Percentiles rank a stretch among this genome's conserved stretches.
Evolutionary conservation across 352 stramenopile genomes (phyloP).

Genomic region (Phytophthora cryptogea): DNA sequence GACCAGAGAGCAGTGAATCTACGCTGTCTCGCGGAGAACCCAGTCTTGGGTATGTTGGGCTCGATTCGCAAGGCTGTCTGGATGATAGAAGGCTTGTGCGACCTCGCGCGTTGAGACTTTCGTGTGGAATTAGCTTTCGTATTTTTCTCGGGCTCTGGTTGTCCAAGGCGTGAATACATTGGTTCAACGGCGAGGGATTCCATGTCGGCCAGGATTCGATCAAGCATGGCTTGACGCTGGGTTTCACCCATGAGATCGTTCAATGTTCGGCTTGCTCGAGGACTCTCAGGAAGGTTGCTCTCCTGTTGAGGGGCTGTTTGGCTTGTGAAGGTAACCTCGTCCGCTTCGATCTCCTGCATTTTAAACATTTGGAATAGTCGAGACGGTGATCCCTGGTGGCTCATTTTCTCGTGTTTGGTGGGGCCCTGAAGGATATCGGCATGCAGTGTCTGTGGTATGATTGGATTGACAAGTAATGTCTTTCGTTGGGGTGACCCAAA

Average conservation of each 20-base stretch:
- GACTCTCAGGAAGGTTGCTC: slow-evolving; percentile 16
- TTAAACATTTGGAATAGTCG: slow-evolving; percentile 34
- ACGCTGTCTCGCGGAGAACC: slow-evolving; percentile 40
- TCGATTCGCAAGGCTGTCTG: slow-evolving; percentile 17
- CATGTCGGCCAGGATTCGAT: slow-evolving; percentile 72
- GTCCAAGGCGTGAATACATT: slow-evolving; percentile 31
- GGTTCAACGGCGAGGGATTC: slow-evolving; percentile 45
- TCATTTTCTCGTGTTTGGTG: neutral
- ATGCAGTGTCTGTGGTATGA: neutral
- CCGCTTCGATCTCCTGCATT: slow-evolving; percentile 14
- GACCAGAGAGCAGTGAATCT: slow-evolving; percentile 40
- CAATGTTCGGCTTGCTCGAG: slow-evolving; percentile 29
- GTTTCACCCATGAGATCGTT: slow-evolving; percentile 66
- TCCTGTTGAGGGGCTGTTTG: slow-evolving; percentile 6
- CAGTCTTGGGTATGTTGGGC: neutral
- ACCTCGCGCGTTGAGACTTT: slow-evolving; percentile 2
- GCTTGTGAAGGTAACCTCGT: neutral
- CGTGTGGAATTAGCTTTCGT: slow-evolving; percentile 3
- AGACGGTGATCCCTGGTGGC: slow-evolving; percentile 13
- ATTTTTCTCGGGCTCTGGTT: slow-evolving; percentile 1
- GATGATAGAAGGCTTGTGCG: slow-evolving; percentile 25
- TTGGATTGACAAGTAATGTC: slow-evolving; percentile 7
- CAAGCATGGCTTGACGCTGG: slow-evolving; percentile 62
- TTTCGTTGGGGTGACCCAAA: slow-evolving; percentile 17
- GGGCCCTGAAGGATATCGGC: neutral